A percentile compares a stretch with the other conserved stretches of the same genome.
Evolutionary conservation across 2,329 filamentous ascomycete species (phyloP).

Genomic region (Plectosphaerella cucumerina): DNA sequence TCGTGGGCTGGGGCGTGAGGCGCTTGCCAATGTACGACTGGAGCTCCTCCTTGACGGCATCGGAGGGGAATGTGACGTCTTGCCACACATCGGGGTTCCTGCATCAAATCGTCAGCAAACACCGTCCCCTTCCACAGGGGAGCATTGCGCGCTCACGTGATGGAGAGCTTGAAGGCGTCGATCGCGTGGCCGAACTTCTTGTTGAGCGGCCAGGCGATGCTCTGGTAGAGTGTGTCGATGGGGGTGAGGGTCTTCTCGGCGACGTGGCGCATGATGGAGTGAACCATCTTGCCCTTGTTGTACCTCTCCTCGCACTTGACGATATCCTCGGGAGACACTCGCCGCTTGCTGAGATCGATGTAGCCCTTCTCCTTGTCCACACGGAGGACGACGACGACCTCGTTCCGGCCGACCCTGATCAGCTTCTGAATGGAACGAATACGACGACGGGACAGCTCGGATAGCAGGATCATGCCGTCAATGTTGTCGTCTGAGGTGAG

Average conservation of each 20-base stretch:
- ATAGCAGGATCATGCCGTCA: constrained; percentile 99
- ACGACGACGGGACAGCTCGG: constrained; percentile 94
- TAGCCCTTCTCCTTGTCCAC: constrained; percentile 99
- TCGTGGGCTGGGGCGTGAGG: constrained; percentile 95
- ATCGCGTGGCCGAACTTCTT: constrained; percentile 96
- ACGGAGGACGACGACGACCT: constrained; percentile 96
- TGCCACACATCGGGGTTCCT: constrained; percentile 96
- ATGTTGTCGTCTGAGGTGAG: constrained; percentile 81
- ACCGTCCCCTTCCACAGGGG: background rate
- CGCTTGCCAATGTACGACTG: constrained; percentile 96
- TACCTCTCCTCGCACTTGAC: constrained; percentile 98
- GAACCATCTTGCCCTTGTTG: constrained; percentile 99
- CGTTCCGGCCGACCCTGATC: constrained; percentile 95
- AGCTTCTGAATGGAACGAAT: constrained; percentile 99
- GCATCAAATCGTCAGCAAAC: background rate
- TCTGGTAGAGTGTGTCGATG: constrained; percentile 93
- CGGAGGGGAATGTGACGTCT: constrained; percentile 83
- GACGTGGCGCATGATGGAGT: constrained; percentile 98
- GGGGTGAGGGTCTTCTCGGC: constrained; percentile 93
- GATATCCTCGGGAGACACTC: constrained; percentile 96
- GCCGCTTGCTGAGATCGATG: constrained; percentile 97
- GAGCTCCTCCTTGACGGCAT: constrained; percentile 82
- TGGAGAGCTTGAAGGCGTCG: constrained; percentile 98
- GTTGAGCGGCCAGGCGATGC: constrained; percentile 95
- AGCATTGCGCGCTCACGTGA: constrained; percentile 64